Conservation (phyloP, 2,329 filamentous ascomycete genomes). For the Scolecobasidium constrictum region DNA sequence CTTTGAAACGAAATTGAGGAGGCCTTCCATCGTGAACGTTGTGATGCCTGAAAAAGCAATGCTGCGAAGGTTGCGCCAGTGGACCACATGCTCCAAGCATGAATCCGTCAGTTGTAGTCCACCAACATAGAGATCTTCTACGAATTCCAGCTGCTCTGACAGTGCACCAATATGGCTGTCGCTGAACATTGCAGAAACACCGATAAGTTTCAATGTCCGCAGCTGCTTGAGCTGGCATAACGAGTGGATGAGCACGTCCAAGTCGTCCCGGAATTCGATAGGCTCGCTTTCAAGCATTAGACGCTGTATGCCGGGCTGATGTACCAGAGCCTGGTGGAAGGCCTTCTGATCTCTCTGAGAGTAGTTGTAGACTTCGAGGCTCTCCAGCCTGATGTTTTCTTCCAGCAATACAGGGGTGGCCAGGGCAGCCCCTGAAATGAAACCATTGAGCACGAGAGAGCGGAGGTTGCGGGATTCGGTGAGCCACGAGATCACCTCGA, state of each 20-base stretch:
- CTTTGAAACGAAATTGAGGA: constrained; percentile 33
- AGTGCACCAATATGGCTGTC: constrained; percentile 40
- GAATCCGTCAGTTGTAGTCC: constrained; percentile 43
- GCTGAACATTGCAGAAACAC: constrained; percentile 37
- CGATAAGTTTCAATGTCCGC: constrained; percentile 40
- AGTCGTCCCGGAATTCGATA: constrained; percentile 36
- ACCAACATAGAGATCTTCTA: constrained; percentile 47
- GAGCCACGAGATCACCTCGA: constrained; percentile 44
- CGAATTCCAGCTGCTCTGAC: constrained; percentile 30
- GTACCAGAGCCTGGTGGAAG: constrained; percentile 42
- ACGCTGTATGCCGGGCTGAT: constrained; percentile 37
- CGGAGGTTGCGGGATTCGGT: constrained; percentile 40
- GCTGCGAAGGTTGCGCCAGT: constrained; percentile 37
- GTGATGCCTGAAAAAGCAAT: constrained; percentile 46
- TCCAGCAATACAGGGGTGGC: constrained; percentile 38
- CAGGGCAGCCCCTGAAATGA: constrained; percentile 43
- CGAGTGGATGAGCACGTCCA: constrained; percentile 38
- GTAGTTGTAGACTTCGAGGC: constrained; percentile 40
- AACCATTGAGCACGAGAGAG: constrained; percentile 37
- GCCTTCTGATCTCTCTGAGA: constrained; percentile 34
- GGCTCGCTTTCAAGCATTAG: constrained; percentile 37
- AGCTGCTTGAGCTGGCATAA: constrained; percentile 43
- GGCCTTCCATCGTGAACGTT: constrained; percentile 40
- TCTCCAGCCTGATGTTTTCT: constrained; percentile 34
- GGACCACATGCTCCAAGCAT: constrained; percentile 33